These are phyloP conservation scores for Bacterosira constricta DNA, from an alignment of 108 stramenopile genomes.

Conservation along the genomic window DNA sequence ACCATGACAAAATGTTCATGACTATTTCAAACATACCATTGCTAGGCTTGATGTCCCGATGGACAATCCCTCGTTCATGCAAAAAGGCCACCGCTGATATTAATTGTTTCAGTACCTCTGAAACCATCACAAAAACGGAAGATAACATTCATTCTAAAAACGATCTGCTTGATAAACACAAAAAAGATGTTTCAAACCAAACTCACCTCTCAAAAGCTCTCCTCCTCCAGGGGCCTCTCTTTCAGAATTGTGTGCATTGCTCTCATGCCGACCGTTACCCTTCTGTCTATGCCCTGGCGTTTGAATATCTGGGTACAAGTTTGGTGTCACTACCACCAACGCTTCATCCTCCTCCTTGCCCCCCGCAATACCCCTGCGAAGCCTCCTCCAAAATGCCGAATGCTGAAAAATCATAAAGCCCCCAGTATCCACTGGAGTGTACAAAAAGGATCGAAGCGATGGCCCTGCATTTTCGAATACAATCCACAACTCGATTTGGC, in stretches of 20 bases:
- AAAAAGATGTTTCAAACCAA: too few relatives aligned
- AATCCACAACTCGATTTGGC: conserved; percentile 78
- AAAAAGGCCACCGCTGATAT: conserved; percentile 62
- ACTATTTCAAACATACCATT: neutral
- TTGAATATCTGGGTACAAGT: too few relatives aligned
- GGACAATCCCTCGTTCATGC: conserved; percentile 72
- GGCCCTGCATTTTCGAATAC: conserved; percentile 80
- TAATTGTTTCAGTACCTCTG: conserved; percentile 63
- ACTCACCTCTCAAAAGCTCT: neutral
- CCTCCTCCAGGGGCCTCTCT: neutral
- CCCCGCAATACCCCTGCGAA: conserved; percentile 49
- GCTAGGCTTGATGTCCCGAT: conserved; percentile 73
- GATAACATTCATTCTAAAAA: too few relatives aligned
- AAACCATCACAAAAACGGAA: conserved; percentile 36
- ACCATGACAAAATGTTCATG: neutral
- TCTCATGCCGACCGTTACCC: too few relatives aligned
- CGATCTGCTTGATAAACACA: too few relatives aligned
- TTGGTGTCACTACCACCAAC: neutral
- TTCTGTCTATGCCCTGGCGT: neutral
- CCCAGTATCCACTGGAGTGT: conserved; percentile 56
- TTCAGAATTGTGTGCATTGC: neutral
- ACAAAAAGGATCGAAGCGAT: conserved; percentile 76
- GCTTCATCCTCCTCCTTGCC: neutral
- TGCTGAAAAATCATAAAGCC: conserved; percentile 78
- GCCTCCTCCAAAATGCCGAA: conserved; percentile 70